Evolutionary conservation across 257 asterid species (phyloP), one percentile per base, ranked within the genome.

Genomic region (Cordia subcordata): DNA sequence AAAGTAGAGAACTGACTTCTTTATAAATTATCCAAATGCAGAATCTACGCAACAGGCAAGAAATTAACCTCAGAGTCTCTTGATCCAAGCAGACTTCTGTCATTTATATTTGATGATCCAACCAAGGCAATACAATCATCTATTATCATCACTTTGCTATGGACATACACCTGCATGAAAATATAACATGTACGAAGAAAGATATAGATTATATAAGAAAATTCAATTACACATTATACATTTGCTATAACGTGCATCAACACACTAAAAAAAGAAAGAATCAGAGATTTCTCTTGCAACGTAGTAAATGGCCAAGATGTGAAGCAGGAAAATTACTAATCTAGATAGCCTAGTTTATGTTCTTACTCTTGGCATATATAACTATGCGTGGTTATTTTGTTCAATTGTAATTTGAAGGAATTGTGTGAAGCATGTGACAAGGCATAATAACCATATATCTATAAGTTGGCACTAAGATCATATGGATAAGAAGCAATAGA

Each of bases 31-130:
- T 20, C 51, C 42, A 17, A 55, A 50, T 15, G 10, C 11, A 10
- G 35, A 50, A 16, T 22, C 19, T 38, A 54, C 40, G 45, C 49
- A 68, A 63, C 27, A 21, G 50, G 35, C 45, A 60, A 68, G 46
- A 19, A 60, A 45, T 75, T 70, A 63, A 91, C 98, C 88, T 91
- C 98, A n/a, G 96, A 85, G 70, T 91, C 98, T 76, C 96, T 83
- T 60, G 98, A 85, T 47, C 98, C 98, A 66, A 91, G 85, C 70
- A 91, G 83, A 71, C 98, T 91, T 75, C 98, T 91, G 73, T 91
- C 98, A 53, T 91, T 91, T 63, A 91, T 82, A 76, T 91, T 91
- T 49, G 96, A 84, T 54, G 98, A 91, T 53, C 98, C 98, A 60
- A 91, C 57, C 73, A 91, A 64, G 58, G 95, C 75, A 73, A 80